Evolutionary conservation across 2,329 filamentous ascomycete species (phyloP).

Genomic region (Arthrobotrys sphaeroides): DNA sequence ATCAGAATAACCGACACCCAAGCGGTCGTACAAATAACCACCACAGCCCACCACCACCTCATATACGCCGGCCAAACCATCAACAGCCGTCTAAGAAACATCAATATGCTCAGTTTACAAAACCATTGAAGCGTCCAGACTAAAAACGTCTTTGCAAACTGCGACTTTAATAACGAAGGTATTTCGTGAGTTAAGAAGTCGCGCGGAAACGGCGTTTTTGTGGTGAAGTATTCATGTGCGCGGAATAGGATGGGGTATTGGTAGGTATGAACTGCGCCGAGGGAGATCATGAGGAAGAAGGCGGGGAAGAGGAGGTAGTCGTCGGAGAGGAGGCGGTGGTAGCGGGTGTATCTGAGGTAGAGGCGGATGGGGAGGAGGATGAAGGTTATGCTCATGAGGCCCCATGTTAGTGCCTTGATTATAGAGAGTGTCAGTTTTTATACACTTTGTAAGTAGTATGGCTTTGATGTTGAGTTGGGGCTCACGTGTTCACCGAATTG

Average conservation of each 20-base stretch:
- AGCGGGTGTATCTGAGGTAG: slow-evolving; percentile 15
- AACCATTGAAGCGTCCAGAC: slow-evolving; percentile 17
- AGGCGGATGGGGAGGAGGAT: slow-evolving; percentile 22
- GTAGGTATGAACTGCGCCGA: slow-evolving; percentile 25
- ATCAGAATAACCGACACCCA: slow-evolving; percentile 13
- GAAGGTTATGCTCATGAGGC: slow-evolving; percentile 27
- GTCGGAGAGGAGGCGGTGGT: slow-evolving; percentile 21
- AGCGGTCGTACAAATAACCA: background rate
- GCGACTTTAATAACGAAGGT: slow-evolving; percentile 21
- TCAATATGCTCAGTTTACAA: slow-evolving; percentile 24
- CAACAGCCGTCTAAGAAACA: slow-evolving; percentile 21
- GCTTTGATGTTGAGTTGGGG: background rate
- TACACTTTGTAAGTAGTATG: no score
- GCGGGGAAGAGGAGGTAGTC: slow-evolving; percentile 25
- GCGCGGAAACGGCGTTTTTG: slow-evolving; percentile 1
- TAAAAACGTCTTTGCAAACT: slow-evolving; percentile 21
- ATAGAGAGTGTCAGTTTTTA: no score
- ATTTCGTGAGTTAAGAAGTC: slow-evolving; percentile 15
- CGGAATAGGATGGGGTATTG: slow-evolving; percentile 33
- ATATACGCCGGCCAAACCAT: slow-evolving; percentile 34
- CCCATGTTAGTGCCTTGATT: slow-evolving; percentile 27
- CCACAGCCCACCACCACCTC: slow-evolving; percentile 32
- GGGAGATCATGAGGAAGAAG: slow-evolving; percentile 13
- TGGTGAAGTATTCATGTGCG: slow-evolving; percentile 12
- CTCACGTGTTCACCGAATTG: slow-evolving; percentile 27